Conservation (phyloP, 2,329 filamentous ascomycete genomes). For the Volutella citrinella region DNA sequence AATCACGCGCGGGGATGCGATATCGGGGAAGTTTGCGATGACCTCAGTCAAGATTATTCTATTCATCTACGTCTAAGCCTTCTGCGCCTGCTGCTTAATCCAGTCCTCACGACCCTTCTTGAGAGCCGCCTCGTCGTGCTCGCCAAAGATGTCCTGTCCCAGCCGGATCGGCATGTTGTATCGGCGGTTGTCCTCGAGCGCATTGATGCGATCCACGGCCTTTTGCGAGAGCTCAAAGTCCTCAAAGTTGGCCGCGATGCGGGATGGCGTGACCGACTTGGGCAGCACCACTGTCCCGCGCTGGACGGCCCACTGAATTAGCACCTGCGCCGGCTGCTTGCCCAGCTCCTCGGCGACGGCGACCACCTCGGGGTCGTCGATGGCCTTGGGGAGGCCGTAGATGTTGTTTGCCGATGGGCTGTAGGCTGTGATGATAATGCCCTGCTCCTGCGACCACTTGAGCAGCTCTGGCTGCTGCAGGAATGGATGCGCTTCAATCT, state of each 20-base stretch:
- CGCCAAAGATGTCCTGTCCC: slow-evolving; percentile 12
- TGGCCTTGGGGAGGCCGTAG: slow-evolving; percentile 38
- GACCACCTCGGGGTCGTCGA: slow-evolving; percentile 45
- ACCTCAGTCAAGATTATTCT: too few species aligned
- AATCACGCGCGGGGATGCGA: too few species aligned
- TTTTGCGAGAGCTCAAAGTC: slow-evolving; percentile 10
- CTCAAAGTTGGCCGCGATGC: slow-evolving; percentile 47
- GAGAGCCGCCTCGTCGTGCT: slow-evolving; percentile 6
- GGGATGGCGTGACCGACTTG: slow-evolving; percentile 50
- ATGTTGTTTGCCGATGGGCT: slow-evolving; percentile 60
- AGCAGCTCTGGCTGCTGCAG: slow-evolving; percentile 59
- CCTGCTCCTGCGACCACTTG: slow-evolving; percentile 38
- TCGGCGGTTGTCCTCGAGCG: slow-evolving; percentile 10
- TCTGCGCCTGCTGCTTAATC: background rate
- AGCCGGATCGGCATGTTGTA: slow-evolving; percentile 12
- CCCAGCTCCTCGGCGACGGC: slow-evolving; percentile 46
- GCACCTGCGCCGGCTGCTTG: slow-evolving; percentile 46
- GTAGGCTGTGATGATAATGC: slow-evolving; percentile 62
- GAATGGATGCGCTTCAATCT: slow-evolving; percentile 68
- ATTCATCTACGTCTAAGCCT: too few species aligned
- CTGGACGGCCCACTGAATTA: slow-evolving; percentile 53
- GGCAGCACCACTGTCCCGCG: slow-evolving; percentile 51
- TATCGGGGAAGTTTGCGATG: too few species aligned
- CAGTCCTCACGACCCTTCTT: slow-evolving; percentile 2
- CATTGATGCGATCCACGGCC: slow-evolving; percentile 5